Evolutionary conservation across 768 basidiomycete species (phyloP), one percentile per base, ranked within the genome.

Genomic region (Wakefieldia striispora): DNA sequence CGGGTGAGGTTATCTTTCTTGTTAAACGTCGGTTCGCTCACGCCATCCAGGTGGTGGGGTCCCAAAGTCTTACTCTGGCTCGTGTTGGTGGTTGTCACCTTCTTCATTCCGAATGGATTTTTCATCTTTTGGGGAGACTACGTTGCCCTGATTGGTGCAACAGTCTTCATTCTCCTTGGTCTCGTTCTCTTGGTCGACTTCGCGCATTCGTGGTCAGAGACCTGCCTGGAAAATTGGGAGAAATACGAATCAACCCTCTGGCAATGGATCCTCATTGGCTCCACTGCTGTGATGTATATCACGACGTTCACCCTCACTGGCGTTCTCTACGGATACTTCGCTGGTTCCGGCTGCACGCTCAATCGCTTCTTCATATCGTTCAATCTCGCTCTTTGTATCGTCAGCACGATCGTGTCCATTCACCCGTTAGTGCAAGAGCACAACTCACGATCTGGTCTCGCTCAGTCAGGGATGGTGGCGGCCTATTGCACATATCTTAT

Each of bases 101-200:
- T 98, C 77, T 86, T 95, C 69, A 95, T 98, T 61, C 97, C 95
- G 0, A 97, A 97, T 67, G 88, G 81, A 40, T 86, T 88, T 94
- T 98, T 98, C 75, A 94, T 98, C 73, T 91, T 97, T 68, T 98
- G 93, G 88, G 95, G 94, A 29, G 93, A 95, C 58, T 95, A 97
- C 62, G 71, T 92, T 53, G 81, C 95, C 20, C 79, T 97, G 37
- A 83, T 97, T 47, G 97, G 97, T 33, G 91, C 95, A 1, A 91
- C 88, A 6, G 66, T 94, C 52, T 99, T 99, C 75, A 97, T 99
- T 65, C 84, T 98, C 29, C 86, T 99, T 55, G 97, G 97, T 40
- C 85, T 99, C 24, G 91, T 99, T 49, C 86, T 99, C 38, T 84
- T 99, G 49, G 88, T 99, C 69, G 97, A 99, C 74, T 98, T 98